These are phyloP conservation scores for Wickerhamomyces pijperi DNA, from an alignment of 805 yeast species.

Conservation along the genomic window DNA sequence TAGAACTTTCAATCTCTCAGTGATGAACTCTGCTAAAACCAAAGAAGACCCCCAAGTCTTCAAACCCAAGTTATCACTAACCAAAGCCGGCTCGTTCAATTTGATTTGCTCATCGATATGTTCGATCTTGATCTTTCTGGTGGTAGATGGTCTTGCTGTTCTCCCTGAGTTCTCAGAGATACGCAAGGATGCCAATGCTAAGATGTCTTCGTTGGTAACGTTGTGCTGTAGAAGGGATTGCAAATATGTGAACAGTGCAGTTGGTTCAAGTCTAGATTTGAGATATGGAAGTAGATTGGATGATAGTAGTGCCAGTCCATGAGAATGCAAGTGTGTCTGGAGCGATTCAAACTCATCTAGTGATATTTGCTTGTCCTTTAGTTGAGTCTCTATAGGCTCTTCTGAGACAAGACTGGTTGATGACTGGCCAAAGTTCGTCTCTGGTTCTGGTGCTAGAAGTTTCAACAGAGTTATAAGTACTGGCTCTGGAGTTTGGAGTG, in stretches of 20 bases:
- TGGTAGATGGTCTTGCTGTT: constrained; percentile 65
- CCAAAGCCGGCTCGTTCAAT: constrained; percentile 74
- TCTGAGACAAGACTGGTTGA: background rate
- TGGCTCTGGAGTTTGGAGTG: constrained; percentile 30
- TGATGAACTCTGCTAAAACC: constrained; percentile 44
- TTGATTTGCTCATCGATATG: constrained; percentile 20
- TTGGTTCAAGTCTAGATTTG: constrained; percentile 20
- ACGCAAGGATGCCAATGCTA: constrained; percentile 48
- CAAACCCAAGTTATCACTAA: constrained; percentile 79
- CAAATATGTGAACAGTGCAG: background rate
- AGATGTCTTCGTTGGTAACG: constrained; percentile 27
- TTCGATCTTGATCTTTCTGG: constrained; percentile 43
- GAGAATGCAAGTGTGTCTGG: constrained; percentile 31
- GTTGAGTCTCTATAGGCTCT: constrained; percentile 11
- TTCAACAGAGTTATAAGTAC: constrained; percentile 34
- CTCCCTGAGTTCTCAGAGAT: constrained; percentile 79
- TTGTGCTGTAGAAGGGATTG: constrained; percentile 26
- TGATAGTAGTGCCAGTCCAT: constrained; percentile 24
- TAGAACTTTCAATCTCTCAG: constrained; percentile 19
- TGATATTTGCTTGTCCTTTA: constrained; percentile 25
- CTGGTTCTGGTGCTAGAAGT: constrained; percentile 36
- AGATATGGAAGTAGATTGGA: constrained; percentile 18
- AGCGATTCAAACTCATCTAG: constrained; percentile 17
- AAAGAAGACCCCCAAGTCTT: constrained; percentile 95
- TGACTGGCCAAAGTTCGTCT: constrained; percentile 29